Percentiles rank a stretch among this genome's conserved stretches.
Evolutionary conservation across 768 basidiomycete species (phyloP).

Genomic region (Tylopilus balloui): DNA sequence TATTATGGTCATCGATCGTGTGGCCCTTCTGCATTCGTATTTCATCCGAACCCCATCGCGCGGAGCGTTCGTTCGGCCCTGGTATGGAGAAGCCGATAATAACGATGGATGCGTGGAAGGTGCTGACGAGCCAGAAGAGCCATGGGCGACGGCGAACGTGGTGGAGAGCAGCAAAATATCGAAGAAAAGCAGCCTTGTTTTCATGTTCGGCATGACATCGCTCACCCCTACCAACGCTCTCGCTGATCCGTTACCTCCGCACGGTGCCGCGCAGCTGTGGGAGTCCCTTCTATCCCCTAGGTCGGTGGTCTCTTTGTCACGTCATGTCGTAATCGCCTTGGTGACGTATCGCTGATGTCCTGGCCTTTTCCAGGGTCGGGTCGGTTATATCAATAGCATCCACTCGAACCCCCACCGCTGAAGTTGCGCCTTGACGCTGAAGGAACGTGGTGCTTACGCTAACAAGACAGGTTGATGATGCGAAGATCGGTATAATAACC

Average conservation of each 20-base stretch:
- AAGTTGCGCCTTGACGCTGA: not conserved
- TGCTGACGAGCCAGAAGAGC: not conserved
- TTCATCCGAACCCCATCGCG: not conserved
- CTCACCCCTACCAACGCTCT: not conserved
- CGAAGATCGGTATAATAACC: not conserved
- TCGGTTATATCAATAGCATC: not conserved
- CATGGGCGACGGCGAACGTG: not conserved
- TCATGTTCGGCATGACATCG: constrained; percentile 7
- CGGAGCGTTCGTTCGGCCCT: not conserved
- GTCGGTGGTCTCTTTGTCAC: not conserved
- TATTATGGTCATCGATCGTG: not conserved
- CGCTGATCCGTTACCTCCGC: constrained; percentile 1
- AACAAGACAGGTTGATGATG: not conserved
- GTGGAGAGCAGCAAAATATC: not conserved
- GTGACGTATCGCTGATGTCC: not conserved
- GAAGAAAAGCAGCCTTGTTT: not conserved
- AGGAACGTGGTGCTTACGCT: not conserved
- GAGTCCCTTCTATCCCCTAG: constrained; percentile 8
- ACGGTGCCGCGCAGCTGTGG: not conserved
- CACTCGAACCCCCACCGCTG: not conserved
- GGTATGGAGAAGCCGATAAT: not conserved
- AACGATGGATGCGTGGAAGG: not conserved
- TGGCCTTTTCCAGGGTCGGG: not conserved
- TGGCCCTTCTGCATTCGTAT: not conserved
- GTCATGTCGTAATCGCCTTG: not conserved